Conservation (phyloP, 306 rosid species). For the Arachis stenosperma region DNA sequence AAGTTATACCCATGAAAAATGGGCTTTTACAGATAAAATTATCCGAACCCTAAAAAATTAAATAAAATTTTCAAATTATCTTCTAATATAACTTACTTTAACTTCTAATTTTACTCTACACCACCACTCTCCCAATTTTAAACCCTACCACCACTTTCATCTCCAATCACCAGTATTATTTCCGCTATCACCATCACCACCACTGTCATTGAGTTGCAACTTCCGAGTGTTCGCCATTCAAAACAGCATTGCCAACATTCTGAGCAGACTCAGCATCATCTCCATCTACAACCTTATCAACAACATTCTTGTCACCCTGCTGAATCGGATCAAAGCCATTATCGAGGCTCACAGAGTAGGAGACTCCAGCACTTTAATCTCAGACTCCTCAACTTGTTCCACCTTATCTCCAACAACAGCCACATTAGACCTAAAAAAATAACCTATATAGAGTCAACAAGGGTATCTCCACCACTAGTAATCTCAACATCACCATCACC, state of each 20-base stretch:
- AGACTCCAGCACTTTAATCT: conserved; percentile 44
- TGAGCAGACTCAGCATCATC: conserved; percentile 23
- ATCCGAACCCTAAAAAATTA: too few species aligned
- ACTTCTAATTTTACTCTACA: too few species aligned
- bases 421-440: conserved; percentile 43
- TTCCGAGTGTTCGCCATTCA: conserved; percentile 31
- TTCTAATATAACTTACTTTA: too few species aligned
- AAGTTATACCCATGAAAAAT: too few species aligned
- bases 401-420: conserved; percentile 55
- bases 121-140: too few species aligned
- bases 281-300: not conserved
- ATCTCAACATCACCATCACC: conserved; percentile 32
- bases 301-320: conserved; percentile 14
- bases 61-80: too few species aligned
- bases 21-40: too few species aligned
- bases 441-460: conserved; percentile 45
- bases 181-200: too few species aligned
- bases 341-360: conserved; percentile 46
- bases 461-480: conserved; percentile 38
- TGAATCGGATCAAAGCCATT: conserved; percentile 53
- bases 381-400: conserved; percentile 45
- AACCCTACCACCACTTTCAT: too few species aligned
- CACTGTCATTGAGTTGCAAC: not conserved
- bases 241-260: conserved; percentile 24
- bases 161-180: too few species aligned